These are phyloP conservation scores for Candida michaelii DNA, from an alignment of 805 yeast species.

Conservation along the genomic window DNA sequence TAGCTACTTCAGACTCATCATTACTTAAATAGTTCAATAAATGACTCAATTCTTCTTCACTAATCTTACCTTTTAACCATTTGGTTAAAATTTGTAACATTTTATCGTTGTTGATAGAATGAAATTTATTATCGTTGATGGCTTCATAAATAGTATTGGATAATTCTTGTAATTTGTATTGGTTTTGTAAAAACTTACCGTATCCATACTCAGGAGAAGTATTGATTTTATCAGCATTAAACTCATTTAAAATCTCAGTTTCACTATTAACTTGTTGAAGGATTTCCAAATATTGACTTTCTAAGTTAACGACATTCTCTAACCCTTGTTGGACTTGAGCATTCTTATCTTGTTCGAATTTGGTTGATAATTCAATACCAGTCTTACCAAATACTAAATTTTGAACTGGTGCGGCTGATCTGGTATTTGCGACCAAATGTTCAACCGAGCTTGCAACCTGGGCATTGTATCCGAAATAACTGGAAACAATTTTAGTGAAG, in stretches of 20 bases:
- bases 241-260: constrained; percentile 60
- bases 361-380: constrained; percentile 27
- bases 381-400: constrained; percentile 58
- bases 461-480: constrained; percentile 54
- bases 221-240: constrained; percentile 44
- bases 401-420: constrained; percentile 56
- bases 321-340: constrained; percentile 33
- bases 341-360: constrained; percentile 23
- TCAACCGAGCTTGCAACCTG: constrained; percentile 38
- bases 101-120: constrained; percentile 43
- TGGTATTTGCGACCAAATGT: constrained; percentile 50
- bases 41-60: constrained; percentile 17
- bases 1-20: constrained; percentile 43
- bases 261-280: constrained; percentile 65
- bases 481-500: constrained; percentile 51
- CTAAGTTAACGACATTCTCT: constrained; percentile 53
- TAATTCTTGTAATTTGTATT: constrained; percentile 51
- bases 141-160: constrained; percentile 46
- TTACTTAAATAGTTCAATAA: constrained; percentile 29
- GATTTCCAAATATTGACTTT: constrained; percentile 75
- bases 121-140: constrained; percentile 44
- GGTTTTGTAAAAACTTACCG: constrained; percentile 65
- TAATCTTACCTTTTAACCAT: constrained; percentile 53
- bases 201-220: constrained; percentile 79
- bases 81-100: constrained; percentile 59